Evolutionary conservation across 2,329 filamentous ascomycete species (phyloP).

Genomic region (Sordariomycetes sp.): DNA sequence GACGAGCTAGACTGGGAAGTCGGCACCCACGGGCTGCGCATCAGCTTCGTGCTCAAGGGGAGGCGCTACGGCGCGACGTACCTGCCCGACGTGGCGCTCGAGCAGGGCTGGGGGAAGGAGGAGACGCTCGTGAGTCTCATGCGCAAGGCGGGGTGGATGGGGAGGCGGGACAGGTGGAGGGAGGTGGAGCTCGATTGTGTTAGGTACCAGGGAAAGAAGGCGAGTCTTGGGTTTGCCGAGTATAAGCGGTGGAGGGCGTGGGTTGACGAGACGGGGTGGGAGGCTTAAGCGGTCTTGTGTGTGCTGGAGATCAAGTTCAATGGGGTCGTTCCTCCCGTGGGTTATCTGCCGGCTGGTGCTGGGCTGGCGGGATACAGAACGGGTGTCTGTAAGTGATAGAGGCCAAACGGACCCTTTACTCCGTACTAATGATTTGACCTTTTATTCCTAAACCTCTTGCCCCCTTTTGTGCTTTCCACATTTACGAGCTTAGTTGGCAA

Average conservation of each 20-base stretch:
- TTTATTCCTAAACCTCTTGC: not conserved
- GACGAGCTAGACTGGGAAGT: slow-evolving; percentile 75
- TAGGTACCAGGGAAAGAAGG: slow-evolving; percentile 77
- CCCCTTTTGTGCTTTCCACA: not conserved
- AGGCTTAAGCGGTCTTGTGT: not conserved
- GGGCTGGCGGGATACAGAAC: too few species aligned
- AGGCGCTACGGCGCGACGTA: slow-evolving; percentile 77
- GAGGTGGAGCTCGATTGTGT: slow-evolving; percentile 68
- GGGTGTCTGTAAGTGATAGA: too few species aligned
- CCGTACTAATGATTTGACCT: not conserved
- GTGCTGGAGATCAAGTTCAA: not conserved
- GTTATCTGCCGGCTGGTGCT: not conserved
- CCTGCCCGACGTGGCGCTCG: slow-evolving; percentile 76
- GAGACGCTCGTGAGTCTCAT: slow-evolving; percentile 83
- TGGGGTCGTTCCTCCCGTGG: not conserved
- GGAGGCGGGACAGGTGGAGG: slow-evolving; percentile 66
- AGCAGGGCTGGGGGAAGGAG: slow-evolving; percentile 93
- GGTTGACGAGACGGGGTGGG: slow-evolving; percentile 28
- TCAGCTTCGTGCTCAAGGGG: slow-evolving; percentile 66
- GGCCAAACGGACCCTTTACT: not conserved
- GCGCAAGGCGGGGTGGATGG: slow-evolving; percentile 88
- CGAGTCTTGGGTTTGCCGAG: slow-evolving; percentile 54
- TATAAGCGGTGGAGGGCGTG: slow-evolving; percentile 73
- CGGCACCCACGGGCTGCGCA: slow-evolving; percentile 74
- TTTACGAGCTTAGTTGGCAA: too few species aligned